These are phyloP conservation scores for Ophiocordyceps polyrhachis-furcata DNA, from an alignment of 2,329 filamentous ascomycete species.

Conservation along the genomic window DNA sequence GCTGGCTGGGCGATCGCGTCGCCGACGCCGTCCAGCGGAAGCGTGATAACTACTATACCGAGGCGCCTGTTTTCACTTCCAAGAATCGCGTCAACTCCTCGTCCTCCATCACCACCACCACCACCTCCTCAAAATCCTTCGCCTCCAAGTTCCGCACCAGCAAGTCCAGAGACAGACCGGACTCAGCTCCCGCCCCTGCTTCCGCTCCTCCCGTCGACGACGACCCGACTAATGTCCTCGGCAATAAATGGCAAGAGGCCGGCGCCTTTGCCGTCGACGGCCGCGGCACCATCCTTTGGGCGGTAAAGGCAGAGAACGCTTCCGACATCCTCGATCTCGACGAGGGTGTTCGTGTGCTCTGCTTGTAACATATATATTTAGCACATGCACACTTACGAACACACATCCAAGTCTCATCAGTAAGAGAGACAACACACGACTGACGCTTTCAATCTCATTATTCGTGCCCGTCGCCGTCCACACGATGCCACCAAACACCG, in stretches of 20 bases:
- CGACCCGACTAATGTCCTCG: slow-evolving; percentile 25
- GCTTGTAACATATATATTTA: slow-evolving; percentile 1
- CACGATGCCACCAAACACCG: background rate
- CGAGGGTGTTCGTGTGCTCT: slow-evolving; percentile 20
- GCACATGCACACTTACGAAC: background rate
- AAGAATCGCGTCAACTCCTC: background rate
- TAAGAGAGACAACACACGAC: too few relatives aligned
- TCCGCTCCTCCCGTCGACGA: slow-evolving; percentile 6
- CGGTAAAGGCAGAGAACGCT: slow-evolving; percentile 24
- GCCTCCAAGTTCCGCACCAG: background rate
- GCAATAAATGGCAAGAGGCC: slow-evolving; percentile 37
- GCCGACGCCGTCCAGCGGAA: slow-evolving; percentile 24
- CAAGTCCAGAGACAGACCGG: background rate
- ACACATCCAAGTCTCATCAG: background rate
- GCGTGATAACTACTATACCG: slow-evolving; percentile 10
- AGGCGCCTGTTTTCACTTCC: background rate
- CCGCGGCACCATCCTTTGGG: slow-evolving; percentile 30
- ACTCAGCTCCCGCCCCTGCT: slow-evolving; percentile 6
- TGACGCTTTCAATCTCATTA: slow-evolving; percentile 1
- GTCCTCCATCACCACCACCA: background rate
- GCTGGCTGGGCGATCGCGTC: slow-evolving; percentile 33
- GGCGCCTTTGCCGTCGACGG: slow-evolving; percentile 32
- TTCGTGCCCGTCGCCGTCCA: slow-evolving; percentile 1
- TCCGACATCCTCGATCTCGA: slow-evolving; percentile 38
- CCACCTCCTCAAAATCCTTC: background rate